Evolutionary conservation across 768 basidiomycete species (phyloP).

Genomic region (Pleurotus pulmonarius): DNA sequence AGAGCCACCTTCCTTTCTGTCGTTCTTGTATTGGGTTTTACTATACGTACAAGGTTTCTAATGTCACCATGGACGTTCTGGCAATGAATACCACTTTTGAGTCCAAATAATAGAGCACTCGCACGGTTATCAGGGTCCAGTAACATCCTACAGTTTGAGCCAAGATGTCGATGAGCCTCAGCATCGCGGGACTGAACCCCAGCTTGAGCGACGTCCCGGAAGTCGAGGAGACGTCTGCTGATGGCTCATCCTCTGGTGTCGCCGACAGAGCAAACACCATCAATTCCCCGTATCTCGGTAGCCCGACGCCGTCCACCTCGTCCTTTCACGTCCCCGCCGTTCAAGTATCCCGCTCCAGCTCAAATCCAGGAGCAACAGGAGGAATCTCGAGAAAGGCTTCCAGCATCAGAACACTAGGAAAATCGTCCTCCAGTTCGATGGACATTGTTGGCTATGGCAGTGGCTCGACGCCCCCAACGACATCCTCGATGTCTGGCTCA

Average conservation of each 20-base stretch:
- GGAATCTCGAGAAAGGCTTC: constrained; percentile 6
- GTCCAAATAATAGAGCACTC: too few species aligned
- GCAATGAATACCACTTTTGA: too few species aligned
- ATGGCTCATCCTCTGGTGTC: not conserved
- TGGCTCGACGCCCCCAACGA: too few species aligned
- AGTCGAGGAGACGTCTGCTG: constrained; percentile 1
- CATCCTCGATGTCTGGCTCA: too few species aligned
- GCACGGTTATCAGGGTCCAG: not conserved
- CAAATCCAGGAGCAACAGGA: not conserved
- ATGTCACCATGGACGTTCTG: too few species aligned
- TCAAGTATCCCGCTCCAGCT: not conserved
- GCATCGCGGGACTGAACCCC: not conserved
- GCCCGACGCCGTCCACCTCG: constrained; percentile 3
- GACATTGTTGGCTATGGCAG: not conserved
- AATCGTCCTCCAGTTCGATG: not conserved
- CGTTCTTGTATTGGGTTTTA: too few species aligned
- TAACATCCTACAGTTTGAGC: too few species aligned
- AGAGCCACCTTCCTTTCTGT: too few species aligned
- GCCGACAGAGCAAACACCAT: not conserved
- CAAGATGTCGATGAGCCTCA: too few species aligned
- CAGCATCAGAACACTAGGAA: constrained; percentile 11
- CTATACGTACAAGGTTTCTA: too few species aligned
- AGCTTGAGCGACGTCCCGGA: constrained; percentile 6
- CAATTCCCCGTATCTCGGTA: not conserved
- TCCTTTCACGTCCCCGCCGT: not conserved